Base-by-base conservation (phyloP, 2,329 filamentous ascomycete genomes). In the Huntiella abstrusa region DNA sequence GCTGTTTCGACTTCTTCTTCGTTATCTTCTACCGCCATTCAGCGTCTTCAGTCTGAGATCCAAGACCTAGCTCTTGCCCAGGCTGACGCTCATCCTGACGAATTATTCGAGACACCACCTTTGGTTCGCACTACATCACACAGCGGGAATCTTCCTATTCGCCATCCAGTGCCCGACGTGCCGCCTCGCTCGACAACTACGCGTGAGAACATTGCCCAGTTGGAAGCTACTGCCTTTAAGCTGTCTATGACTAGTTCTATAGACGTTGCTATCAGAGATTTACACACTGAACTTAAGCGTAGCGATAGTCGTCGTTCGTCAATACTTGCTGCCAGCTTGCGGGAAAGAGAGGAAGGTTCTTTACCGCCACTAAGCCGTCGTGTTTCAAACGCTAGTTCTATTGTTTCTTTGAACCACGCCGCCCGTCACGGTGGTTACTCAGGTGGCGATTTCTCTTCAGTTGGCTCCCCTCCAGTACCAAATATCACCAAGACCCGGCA, bases 201-300 rank as follows among this genome's bases (percentile, higher is more conserved):
- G 57, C 62, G 70, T 13, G 70, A 69, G 57, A 85, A 80, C 62
- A 77, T 87, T 51, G 75, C 78, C 53, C 73, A 77, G 43, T 72
- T 87, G 51, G 82, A 88, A 60, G 77, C 80, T 53, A 79, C 76
- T 8, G 82, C 82, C 42, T 81, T 86, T 60, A 71, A 76, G 52
- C 67, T 87, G 59, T 83, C 79, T 54, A 72, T 73, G 64, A 78
- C 76, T 48, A 82, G 77, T 51, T 83, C 82, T 51, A 81, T 86
- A 56, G 80, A 81, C 55, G 75, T 82, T 64, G 80, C 83, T 54
- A 87, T 86, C 54, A 73, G 80, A 49, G 75, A 80, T 55, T 67
- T 84, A 53, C 77, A 83, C 60, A 67, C 75, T 51, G 77, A 83
- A 60, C 65, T 82, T 56, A 83, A 83, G 61, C 70, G 75, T 53